phyloP scores from a whole-genome alignment of 2,329 filamentous ascomycete genomes.

The Pochonia chlamydosporia region DNA sequence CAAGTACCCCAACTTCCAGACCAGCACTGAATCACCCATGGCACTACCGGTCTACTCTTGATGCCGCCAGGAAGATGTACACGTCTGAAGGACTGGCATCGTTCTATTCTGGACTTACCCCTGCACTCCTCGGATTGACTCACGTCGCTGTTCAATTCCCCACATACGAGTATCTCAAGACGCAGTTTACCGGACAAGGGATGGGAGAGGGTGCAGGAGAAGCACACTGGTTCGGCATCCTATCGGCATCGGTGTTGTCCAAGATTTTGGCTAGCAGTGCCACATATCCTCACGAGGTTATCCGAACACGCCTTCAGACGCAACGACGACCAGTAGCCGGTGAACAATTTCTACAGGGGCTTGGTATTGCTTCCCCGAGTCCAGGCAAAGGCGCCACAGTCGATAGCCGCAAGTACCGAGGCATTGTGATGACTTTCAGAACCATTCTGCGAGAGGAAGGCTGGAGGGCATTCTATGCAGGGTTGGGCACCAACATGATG shows the following conservation, averaged over 20 bases:
- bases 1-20: slow-evolving; percentile 49
- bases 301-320: slow-evolving; percentile 88
- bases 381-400: slow-evolving; percentile 21
- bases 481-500: slow-evolving; percentile 97
- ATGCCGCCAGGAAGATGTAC: slow-evolving; percentile 96
- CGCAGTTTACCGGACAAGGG: slow-evolving; percentile 78
- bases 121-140: slow-evolving; percentile 82
- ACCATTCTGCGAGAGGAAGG: slow-evolving; percentile 88
- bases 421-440: slow-evolving; percentile 73
- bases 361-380: slow-evolving; percentile 35
- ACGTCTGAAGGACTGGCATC: slow-evolving; percentile 77
- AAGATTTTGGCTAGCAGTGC: slow-evolving; percentile 92
- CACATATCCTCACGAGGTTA: slow-evolving; percentile 95
- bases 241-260: slow-evolving; percentile 84
- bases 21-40: slow-evolving; percentile 63
- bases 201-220: slow-evolving; percentile 61
- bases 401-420: slow-evolving; percentile 58
- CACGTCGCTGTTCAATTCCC: slow-evolving; percentile 98
- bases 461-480: slow-evolving; percentile 94
- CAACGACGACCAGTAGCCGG: slow-evolving; percentile 68
- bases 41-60: slow-evolving; percentile 85
- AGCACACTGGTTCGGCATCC: slow-evolving; percentile 75
- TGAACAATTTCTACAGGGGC: slow-evolving; percentile 44
- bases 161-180: slow-evolving; percentile 90
- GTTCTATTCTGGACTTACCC: slow-evolving; percentile 93